These are phyloP conservation scores for Fusarium coicis DNA, from an alignment of 2,329 filamentous ascomycete genomes.

Conservation along the genomic window DNA sequence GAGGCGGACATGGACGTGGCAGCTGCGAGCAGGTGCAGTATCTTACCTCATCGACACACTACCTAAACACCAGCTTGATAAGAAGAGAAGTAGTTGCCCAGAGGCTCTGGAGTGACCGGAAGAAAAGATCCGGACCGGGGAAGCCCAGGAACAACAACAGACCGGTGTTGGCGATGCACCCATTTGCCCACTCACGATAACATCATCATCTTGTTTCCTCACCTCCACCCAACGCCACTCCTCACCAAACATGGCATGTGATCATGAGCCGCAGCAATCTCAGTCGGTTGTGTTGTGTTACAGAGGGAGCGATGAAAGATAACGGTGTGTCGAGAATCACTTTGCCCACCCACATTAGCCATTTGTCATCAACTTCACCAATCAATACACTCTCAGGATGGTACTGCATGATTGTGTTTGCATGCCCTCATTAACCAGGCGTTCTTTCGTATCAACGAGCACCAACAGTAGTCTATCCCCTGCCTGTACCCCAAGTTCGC, in stretches of 20 bases:
- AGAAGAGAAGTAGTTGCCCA: not conserved
- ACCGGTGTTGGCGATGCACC: conserved; percentile 3
- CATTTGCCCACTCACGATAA: conserved; percentile 9
- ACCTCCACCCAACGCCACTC: not conserved
- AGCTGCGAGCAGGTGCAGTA: conserved; percentile 38
- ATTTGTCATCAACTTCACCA: conserved; percentile 18
- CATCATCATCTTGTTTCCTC: conserved; percentile 7
- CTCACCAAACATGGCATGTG: conserved; percentile 12
- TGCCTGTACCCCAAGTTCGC: conserved; percentile 7
- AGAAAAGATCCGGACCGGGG: conserved; percentile 6
- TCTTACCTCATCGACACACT: not conserved
- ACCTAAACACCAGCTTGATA: not conserved
- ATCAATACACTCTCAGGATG: conserved; percentile 20
- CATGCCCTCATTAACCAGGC: conserved; percentile 29
- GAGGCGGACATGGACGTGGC: conserved; percentile 33
- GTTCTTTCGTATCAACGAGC: conserved; percentile 26
- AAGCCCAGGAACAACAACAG: conserved; percentile 6
- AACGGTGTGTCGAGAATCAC: conserved; percentile 16
- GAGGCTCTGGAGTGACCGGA: conserved; percentile 4
- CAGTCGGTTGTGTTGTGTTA: conserved; percentile 10
- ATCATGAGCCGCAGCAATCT: conserved; percentile 2
- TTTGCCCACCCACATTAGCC: conserved; percentile 3
- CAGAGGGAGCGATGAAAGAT: conserved; percentile 11
- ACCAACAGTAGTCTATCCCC: conserved; percentile 32
- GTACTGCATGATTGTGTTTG: conserved; percentile 27